phyloP scores from a whole-genome alignment of 495 filamentous ascomycete genomes.

The Oidiodendron maius region DNA sequence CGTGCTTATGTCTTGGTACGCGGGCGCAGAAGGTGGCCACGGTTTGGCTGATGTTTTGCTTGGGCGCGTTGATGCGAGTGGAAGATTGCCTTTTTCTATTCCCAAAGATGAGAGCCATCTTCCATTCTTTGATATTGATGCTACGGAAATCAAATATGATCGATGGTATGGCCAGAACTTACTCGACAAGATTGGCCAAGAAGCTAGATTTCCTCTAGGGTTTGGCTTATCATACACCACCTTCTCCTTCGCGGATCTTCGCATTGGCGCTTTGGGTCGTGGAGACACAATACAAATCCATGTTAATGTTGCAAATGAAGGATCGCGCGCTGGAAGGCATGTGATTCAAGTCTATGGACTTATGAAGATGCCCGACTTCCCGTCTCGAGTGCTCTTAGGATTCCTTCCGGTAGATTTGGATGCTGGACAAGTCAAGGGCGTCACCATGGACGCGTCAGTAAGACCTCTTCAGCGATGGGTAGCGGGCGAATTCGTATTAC shows the following conservation, averaged over 20 bases:
- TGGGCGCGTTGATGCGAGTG: constrained; percentile 77
- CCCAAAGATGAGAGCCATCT: constrained; percentile 22
- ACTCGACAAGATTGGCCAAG: constrained; percentile 15
- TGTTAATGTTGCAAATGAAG: constrained; percentile 45
- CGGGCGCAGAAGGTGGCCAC: constrained; percentile 64
- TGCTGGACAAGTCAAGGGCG: background rate
- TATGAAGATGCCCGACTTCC: constrained; percentile 12
- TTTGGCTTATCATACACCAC: constrained; percentile 70
- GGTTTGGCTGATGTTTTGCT: constrained; percentile 82
- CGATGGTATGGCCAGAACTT: constrained; percentile 19
- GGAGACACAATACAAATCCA: constrained; percentile 32
- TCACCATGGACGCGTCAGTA: background rate
- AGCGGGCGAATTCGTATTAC: background rate
- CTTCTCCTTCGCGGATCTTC: constrained; percentile 53
- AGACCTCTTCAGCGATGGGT: constrained; percentile 1
- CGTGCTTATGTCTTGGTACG: constrained; percentile 21
- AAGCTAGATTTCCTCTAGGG: constrained; percentile 56
- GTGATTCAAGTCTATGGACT: constrained; percentile 53
- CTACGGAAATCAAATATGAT: constrained; percentile 15
- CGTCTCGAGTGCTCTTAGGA: background rate
- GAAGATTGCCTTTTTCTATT: constrained; percentile 1
- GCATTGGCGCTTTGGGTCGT: constrained; percentile 22
- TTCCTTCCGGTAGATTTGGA: background rate
- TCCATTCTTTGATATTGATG: constrained; percentile 17
- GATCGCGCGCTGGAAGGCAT: constrained; percentile 57